A percentile compares a stretch with the other conserved stretches of the same genome.
These are phyloP conservation scores for Candida maesae DNA, from an alignment of 805 yeast genomes.

Conservation along the genomic window DNA sequence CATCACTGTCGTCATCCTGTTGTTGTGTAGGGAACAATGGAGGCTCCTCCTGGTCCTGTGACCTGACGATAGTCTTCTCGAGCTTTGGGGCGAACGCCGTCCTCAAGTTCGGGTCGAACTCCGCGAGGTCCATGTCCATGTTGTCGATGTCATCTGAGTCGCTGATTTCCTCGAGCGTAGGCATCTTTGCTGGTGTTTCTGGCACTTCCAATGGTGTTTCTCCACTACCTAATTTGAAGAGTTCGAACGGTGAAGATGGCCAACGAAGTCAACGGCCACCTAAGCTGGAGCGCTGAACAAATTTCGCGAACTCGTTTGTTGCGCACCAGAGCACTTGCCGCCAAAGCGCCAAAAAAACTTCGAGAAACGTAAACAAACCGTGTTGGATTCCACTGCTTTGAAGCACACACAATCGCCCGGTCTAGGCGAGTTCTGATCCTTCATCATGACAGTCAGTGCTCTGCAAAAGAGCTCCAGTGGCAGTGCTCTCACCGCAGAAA, in stretches of 20 bases:
- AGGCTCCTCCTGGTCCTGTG: slow-evolving; percentile 42
- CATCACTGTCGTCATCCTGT: slow-evolving; percentile 4
- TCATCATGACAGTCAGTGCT: not conserved
- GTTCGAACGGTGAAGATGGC: too few relatives aligned
- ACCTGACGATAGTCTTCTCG: slow-evolving; percentile 55
- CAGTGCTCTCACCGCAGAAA: not conserved
- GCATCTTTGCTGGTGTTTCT: slow-evolving; percentile 41
- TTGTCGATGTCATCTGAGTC: slow-evolving; percentile 80
- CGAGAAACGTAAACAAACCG: slow-evolving; percentile 14
- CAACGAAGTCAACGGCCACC: too few relatives aligned
- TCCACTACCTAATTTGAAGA: too few relatives aligned
- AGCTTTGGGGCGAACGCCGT: slow-evolving; percentile 73
- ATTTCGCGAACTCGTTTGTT: too few relatives aligned
- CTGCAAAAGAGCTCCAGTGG: not conserved
- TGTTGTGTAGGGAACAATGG: slow-evolving; percentile 4
- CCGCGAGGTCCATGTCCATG: slow-evolving; percentile 90
- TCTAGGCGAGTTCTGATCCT: too few relatives aligned
- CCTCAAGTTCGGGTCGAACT: slow-evolving; percentile 68
- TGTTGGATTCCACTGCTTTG: not conserved
- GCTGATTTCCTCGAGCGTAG: slow-evolving; percentile 65
- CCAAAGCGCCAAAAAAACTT: slow-evolving; percentile 7
- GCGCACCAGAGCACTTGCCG: too few relatives aligned
- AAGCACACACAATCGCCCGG: not conserved
- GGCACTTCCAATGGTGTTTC: too few relatives aligned
- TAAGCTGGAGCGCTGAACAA: too few relatives aligned